These are phyloP conservation scores for Trametes gibbosa DNA, from an alignment of 768 basidiomycete species.

Conservation along the genomic window DNA sequence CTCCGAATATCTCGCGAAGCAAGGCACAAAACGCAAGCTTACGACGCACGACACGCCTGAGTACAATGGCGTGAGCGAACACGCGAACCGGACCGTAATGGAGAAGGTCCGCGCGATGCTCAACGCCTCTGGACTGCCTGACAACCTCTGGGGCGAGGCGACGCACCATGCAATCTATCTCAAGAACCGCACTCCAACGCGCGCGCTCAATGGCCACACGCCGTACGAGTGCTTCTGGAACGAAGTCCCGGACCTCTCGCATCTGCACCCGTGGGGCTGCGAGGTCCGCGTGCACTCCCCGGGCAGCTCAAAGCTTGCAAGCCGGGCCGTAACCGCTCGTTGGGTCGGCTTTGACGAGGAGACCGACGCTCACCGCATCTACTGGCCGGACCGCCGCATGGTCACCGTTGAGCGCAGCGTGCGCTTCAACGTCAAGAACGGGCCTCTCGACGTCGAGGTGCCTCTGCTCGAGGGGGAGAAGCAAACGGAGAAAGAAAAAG, in stretches of 20 bases:
- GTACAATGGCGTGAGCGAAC: conserved; percentile 42
- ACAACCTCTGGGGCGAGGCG: conserved; percentile 32
- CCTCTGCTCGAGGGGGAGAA: conserved; percentile 16
- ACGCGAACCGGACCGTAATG: conserved; percentile 27
- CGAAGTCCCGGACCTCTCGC: conserved; percentile 14
- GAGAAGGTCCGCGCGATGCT: conserved; percentile 29
- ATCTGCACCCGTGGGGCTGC: conserved; percentile 17
- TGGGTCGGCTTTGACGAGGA: conserved; percentile 18
- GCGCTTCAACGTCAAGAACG: not conserved
- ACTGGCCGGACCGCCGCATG: conserved; percentile 30
- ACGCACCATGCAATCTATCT: conserved; percentile 23
- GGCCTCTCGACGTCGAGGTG: conserved; percentile 3
- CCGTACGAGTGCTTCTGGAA: conserved; percentile 21
- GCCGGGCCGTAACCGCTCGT: not conserved
- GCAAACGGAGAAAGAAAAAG: not conserved
- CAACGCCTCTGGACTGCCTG: conserved; percentile 18
- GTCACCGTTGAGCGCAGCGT: conserved; percentile 31
- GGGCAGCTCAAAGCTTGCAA: conserved; percentile 3
- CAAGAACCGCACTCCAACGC: conserved; percentile 21
- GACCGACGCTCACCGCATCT: conserved; percentile 32
- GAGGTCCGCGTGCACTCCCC: conserved; percentile 7
- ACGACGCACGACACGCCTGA: conserved; percentile 41
- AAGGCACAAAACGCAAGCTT: conserved; percentile 39
- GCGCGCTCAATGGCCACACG: conserved; percentile 17
- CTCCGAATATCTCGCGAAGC: conserved; percentile 26